Conservation (phyloP, 2,329 filamentous ascomycete genomes). For the Monilinia vaccinii-corymbosi region DNA sequence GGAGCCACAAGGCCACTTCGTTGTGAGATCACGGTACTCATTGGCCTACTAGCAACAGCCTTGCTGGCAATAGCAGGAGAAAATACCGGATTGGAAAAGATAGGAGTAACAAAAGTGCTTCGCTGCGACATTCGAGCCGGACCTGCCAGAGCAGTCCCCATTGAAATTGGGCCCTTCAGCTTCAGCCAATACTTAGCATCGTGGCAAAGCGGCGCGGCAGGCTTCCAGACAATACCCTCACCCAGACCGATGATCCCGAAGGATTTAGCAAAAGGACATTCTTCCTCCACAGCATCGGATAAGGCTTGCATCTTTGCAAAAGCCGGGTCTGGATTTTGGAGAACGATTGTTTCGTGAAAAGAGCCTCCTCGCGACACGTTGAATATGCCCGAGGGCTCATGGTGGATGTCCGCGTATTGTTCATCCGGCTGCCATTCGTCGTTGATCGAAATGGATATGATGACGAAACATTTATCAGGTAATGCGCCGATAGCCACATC, state of each 20-base stretch:
- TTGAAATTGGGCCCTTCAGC: conserved; percentile 15
- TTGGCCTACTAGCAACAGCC: background rate
- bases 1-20: too few species aligned
- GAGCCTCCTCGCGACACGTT: conserved; percentile 20
- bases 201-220: conserved; percentile 12
- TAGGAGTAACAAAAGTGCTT: background rate
- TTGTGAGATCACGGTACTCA: background rate
- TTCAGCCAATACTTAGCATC: conserved; percentile 22
- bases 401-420: conserved; percentile 15
- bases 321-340: background rate
- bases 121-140: background rate
- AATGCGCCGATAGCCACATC: conserved; percentile 14
- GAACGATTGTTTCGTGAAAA: conserved; percentile 10
- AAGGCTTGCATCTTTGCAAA: conserved; percentile 10
- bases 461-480: conserved; percentile 17
- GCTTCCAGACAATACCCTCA: conserved; percentile 25
- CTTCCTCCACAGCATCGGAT: conserved; percentile 17
- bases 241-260: conserved; percentile 18
- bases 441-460: conserved; percentile 19
- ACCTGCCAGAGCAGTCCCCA: background rate
- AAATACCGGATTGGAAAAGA: background rate
- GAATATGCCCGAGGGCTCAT: conserved; percentile 12
- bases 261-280: conserved; percentile 21
- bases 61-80: background rate
- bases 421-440: conserved; percentile 16